A percentile compares a stretch with the other conserved stretches of the same genome.
Conservation (phyloP, 352 stramenopile genomes). For the Pythium diclinum region DNA sequence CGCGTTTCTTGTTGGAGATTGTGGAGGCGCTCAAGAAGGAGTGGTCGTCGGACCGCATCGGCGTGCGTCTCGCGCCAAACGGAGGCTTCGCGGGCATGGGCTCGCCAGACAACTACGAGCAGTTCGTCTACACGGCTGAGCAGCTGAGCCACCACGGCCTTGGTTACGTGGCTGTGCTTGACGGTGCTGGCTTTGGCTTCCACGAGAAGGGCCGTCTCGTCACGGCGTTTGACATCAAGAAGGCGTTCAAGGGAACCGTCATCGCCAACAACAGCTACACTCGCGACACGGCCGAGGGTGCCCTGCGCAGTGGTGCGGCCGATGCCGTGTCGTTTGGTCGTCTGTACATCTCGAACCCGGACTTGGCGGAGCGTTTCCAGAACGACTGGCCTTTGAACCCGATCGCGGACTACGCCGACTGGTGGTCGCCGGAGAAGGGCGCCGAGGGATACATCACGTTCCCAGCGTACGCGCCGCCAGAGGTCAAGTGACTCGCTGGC, state of each 20-base stretch:
- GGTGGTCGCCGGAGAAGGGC: too few species aligned
- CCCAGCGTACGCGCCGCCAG: too few species aligned
- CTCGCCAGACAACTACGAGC: constrained; percentile 6
- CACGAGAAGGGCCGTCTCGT: background rate
- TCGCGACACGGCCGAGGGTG: too few species aligned
- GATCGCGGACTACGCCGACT: too few species aligned
- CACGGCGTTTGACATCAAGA: constrained; percentile 1
- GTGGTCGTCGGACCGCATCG: constrained; percentile 9
- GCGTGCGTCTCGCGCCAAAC: constrained; percentile 17
- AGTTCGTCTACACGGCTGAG: background rate
- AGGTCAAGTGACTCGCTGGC: too few species aligned
- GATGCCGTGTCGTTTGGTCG: too few species aligned
- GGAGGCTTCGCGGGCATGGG: constrained; percentile 16
- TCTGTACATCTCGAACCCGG: too few species aligned
- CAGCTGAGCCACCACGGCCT: background rate
- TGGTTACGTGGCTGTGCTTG: background rate
- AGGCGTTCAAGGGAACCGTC: constrained; percentile 33
- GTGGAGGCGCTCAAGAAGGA: constrained; percentile 32
- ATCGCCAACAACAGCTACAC: constrained; percentile 24
- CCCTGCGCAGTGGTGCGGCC: too few species aligned
- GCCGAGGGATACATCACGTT: too few species aligned
- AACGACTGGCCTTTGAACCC: too few species aligned
- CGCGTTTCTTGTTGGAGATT: constrained; percentile 47
- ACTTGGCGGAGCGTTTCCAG: too few species aligned
- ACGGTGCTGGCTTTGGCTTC: too few species aligned